phyloP scores from a whole-genome alignment of 441 rosid species.

The Bocquillonia castaneifolia region DNA sequence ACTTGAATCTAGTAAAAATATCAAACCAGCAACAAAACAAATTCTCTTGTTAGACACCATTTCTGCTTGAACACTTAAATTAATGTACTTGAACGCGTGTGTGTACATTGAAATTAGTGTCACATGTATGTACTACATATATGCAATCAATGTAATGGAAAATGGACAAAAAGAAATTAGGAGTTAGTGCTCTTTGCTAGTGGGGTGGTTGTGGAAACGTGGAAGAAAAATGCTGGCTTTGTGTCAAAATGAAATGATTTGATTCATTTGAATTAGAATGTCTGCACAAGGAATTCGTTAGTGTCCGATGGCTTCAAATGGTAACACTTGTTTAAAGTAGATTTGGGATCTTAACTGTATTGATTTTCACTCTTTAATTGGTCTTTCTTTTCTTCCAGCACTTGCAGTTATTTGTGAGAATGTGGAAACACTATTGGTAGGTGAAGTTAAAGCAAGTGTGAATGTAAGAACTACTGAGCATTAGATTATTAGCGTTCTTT shows the following conservation, averaged over 20 bases:
- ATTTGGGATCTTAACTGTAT: too few relatives aligned
- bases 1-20: conserved; percentile 30
- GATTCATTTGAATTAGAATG: neutral
- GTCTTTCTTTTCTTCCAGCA: neutral
- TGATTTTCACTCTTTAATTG: too few relatives aligned
- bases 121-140: conserved; percentile 6
- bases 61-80: neutral
- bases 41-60: conserved; percentile 28
- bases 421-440: neutral
- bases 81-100: neutral
- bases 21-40: conserved; percentile 25
- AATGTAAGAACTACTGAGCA: conserved; percentile 1
- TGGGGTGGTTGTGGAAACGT: conserved; percentile 42
- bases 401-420: neutral
- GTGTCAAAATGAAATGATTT: conserved; percentile 30
- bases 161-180: neutral
- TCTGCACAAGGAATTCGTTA: neutral
- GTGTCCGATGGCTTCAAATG: neutral
- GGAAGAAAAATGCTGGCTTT: conserved; percentile 21
- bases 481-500: neutral
- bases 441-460: conserved; percentile 24
- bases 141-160: neutral
- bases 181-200: conserved; percentile 17
- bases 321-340: neutral
- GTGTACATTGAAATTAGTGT: neutral